These are phyloP conservation scores for Gossypium gossypioides DNA, from an alignment of 441 rosid species.

Conservation along the genomic window DNA sequence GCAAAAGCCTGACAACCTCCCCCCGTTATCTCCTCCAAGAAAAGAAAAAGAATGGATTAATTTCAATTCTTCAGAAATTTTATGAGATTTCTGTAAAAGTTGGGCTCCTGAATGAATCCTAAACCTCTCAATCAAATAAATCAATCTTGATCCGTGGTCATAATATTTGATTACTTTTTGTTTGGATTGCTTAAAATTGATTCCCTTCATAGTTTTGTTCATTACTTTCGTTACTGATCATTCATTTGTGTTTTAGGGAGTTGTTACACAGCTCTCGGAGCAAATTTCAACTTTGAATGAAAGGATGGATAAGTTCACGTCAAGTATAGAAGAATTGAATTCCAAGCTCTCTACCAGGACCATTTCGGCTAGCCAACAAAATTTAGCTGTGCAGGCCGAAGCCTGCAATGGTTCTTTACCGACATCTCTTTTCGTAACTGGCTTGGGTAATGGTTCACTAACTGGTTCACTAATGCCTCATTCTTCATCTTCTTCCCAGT, in stretches of 20 bases:
- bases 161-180: too few species aligned
- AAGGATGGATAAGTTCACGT: conserved; percentile 87
- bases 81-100: not conserved
- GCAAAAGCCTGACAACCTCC: not conserved
- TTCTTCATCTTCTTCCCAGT: conserved; percentile 75
- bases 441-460: conserved; percentile 47
- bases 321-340: conserved; percentile 75
- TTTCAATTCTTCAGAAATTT: not conserved
- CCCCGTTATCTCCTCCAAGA: not conserved
- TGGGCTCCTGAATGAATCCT: not conserved
- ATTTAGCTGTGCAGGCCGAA: conserved; percentile 62
- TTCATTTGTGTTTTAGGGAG: conserved; percentile 44
- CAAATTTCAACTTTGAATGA: conserved; percentile 86
- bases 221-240: not conserved
- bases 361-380: conserved; percentile 66
- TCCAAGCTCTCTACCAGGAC: conserved; percentile 51
- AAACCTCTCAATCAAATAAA: not conserved
- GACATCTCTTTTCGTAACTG: conserved; percentile 42
- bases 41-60: not conserved
- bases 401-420: conserved; percentile 68
- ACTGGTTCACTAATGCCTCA: conserved; percentile 48
- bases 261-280: conserved; percentile 74
- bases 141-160: not conserved
- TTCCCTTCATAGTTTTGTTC: not conserved
- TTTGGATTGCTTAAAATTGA: not conserved